phyloP scores from a whole-genome alignment of 257 asterid genomes.

The Schizonepeta tenuifolia region DNA sequence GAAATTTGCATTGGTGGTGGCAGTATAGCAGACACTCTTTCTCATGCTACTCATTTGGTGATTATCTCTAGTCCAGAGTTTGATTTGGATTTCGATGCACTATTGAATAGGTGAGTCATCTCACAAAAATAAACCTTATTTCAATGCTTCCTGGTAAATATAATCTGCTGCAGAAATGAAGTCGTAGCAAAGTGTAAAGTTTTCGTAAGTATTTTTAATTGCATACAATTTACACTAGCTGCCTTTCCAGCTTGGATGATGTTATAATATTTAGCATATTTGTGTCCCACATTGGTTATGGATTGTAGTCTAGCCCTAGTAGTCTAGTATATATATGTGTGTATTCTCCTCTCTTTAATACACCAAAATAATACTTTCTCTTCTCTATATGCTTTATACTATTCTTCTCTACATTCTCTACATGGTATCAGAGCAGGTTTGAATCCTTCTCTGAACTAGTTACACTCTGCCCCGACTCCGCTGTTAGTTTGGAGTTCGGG shows the following conservation, averaged over 20 bases:
- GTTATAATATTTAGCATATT: too few relatives aligned
- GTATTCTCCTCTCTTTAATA: too few relatives aligned
- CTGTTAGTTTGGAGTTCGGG: too few relatives aligned
- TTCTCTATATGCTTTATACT: too few relatives aligned
- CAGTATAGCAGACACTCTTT: slow-evolving; percentile 52
- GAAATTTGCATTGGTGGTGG: slow-evolving; percentile 83
- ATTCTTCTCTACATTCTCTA: too few relatives aligned
- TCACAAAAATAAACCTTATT: background rate
- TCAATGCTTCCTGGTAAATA: background rate
- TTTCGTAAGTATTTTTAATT: background rate
- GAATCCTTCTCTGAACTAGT: too few relatives aligned
- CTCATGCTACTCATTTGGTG: slow-evolving; percentile 79
- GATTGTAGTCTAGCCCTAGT: too few relatives aligned
- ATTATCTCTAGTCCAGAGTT: slow-evolving; percentile 51
- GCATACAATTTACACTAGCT: slow-evolving; percentile 1
- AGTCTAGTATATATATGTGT: too few relatives aligned
- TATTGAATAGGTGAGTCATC: slow-evolving; percentile 60
- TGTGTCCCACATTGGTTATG: too few relatives aligned
- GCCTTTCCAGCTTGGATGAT: background rate
- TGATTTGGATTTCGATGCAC: slow-evolving; percentile 49
- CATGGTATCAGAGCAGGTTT: too few relatives aligned
- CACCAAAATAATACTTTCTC: too few relatives aligned
- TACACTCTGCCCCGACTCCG: too few relatives aligned
- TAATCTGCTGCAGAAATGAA: slow-evolving; percentile 28
- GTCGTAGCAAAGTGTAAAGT: background rate